Conservation (phyloP, 148 eudicot species). For the Simmondsia chinensis region DNA sequence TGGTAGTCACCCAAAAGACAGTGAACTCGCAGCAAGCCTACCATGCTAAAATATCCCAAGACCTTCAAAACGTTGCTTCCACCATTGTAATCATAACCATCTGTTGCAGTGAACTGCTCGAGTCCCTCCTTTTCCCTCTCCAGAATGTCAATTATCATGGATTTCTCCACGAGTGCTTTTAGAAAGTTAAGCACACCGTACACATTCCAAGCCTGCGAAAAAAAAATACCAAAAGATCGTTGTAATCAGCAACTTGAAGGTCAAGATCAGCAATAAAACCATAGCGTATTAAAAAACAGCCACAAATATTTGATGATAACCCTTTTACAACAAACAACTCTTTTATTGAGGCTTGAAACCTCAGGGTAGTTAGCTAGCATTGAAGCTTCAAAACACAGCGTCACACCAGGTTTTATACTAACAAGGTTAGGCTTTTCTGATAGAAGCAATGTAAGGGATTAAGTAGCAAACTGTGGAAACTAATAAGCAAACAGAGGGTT, state of each 20-base stretch:
- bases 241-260: background rate
- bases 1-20: slow-evolving; percentile 94
- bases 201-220: slow-evolving; percentile 90
- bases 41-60: slow-evolving; percentile 98
- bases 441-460: no score
- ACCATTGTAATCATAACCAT: slow-evolving; percentile 93
- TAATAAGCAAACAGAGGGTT: no score
- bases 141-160: slow-evolving; percentile 65
- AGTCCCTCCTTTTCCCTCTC: slow-evolving; percentile 92
- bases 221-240: background rate
- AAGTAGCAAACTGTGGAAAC: no score
- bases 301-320: no score
- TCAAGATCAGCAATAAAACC: no score
- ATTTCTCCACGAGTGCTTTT: slow-evolving; percentile 97
- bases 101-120: slow-evolving; percentile 83
- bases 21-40: slow-evolving; percentile 85
- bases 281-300: no score
- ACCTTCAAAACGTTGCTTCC: slow-evolving; percentile 97
- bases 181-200: slow-evolving; percentile 92
- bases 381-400: no score
- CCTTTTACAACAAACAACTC: no score
- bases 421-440: no score
- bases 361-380: no score
- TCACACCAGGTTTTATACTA: no score
- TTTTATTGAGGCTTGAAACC: no score